A percentile compares a stretch with the other conserved stretches of the same genome.
These are phyloP conservation scores for Fagopyrum esculentum DNA, from an alignment of 148 eudicot genomes.

Conservation along the genomic window DNA sequence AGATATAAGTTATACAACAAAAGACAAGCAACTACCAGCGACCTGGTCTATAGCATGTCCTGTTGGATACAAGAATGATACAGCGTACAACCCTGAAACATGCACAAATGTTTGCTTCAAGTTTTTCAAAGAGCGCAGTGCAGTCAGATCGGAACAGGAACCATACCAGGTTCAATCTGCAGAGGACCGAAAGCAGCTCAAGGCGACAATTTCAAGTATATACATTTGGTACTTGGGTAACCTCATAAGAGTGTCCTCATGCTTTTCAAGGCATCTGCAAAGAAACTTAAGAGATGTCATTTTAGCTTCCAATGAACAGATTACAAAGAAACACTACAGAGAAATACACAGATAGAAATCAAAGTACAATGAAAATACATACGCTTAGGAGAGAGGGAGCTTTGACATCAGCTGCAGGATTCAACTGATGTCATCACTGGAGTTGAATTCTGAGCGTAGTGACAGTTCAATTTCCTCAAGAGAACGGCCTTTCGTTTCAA, in stretches of 20 bases:
- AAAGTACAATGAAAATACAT: neutral
- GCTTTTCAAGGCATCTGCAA: neutral
- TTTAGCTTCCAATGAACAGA: neutral
- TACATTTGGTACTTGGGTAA: neutral
- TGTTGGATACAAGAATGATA: neutral
- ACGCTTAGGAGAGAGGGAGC: neutral
- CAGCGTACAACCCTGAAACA: neutral
- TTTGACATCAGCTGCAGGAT: neutral
- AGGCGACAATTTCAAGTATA: neutral
- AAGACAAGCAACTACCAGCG: neutral
- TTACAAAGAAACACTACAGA: neutral
- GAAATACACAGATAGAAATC: neutral
- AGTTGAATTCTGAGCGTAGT: constrained; percentile 30
- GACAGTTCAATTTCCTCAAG: constrained; percentile 81
- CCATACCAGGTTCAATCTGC: neutral
- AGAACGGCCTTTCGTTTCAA: constrained; percentile 82
- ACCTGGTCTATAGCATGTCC: neutral
- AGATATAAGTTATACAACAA: neutral
- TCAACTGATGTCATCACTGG: constrained; percentile 25
- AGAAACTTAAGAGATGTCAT: neutral
- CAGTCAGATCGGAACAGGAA: neutral
- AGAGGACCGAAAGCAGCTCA: neutral
- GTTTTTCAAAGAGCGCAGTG: neutral
- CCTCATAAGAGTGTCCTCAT: neutral
- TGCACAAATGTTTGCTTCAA: neutral